phyloP scores from a whole-genome alignment of 305 asterid species.

The Monarda citriodora region DNA sequence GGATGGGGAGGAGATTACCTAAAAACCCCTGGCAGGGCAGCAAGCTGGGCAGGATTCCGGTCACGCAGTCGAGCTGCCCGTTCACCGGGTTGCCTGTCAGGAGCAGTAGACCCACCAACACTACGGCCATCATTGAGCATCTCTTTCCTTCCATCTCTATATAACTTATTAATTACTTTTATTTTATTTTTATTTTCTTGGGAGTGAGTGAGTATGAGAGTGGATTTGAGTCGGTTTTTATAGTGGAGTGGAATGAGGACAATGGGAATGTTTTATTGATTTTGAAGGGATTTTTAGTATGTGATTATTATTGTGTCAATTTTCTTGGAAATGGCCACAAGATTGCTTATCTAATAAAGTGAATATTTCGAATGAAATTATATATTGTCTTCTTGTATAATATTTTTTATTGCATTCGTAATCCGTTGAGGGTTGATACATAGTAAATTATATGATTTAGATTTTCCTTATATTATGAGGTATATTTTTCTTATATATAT shows the following conservation, averaged over 20 bases:
- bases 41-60: slow-evolving; percentile 11
- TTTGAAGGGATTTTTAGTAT: neutral
- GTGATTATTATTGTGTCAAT: too few relatives aligned
- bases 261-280: neutral
- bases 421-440: too few relatives aligned
- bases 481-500: too few relatives aligned
- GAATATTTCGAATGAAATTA: too few relatives aligned
- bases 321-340: too few relatives aligned
- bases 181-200: too few relatives aligned
- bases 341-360: too few relatives aligned
- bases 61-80: neutral
- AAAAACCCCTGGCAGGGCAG: slow-evolving; percentile 8
- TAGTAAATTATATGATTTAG: too few relatives aligned
- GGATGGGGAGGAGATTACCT: slow-evolving; percentile 8
- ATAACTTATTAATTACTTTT: too few relatives aligned
- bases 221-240: neutral
- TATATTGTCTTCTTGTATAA: too few relatives aligned
- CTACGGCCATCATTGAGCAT: neutral
- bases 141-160: neutral
- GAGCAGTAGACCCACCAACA: neutral
- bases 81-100: neutral
- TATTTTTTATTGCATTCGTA: too few relatives aligned
- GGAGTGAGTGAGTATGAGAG: neutral
- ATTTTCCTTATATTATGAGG: too few relatives aligned
- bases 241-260: neutral